Evolutionary conservation across 2,329 filamentous ascomycete species (phyloP).

Genomic region (Kalmusia sp.): DNA sequence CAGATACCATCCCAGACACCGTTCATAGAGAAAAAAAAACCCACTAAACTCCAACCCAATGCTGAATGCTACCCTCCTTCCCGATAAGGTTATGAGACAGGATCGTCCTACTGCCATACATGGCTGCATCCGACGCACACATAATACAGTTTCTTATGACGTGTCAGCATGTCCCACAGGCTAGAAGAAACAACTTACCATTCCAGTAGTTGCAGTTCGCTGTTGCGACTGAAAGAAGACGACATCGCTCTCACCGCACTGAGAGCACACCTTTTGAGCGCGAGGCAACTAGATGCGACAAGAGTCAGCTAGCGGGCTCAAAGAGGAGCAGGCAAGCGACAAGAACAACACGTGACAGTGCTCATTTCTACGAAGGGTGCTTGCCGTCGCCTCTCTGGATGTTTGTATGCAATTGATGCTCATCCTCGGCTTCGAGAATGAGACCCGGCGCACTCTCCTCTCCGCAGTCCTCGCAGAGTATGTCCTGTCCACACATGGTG

Average conservation of each 20-base stretch:
- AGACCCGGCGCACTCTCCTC: conserved; percentile 52
- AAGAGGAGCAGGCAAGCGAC: conserved; percentile 43
- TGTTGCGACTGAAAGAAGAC: conserved; percentile 99
- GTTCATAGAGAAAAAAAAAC: conserved; percentile 29
- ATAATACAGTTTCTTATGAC: conserved; percentile 57
- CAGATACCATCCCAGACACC: conserved; percentile 38
- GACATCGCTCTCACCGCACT: conserved; percentile 84
- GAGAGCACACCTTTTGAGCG: conserved; percentile 83
- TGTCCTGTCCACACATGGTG: conserved; percentile 64
- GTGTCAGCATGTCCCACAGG: conserved; percentile 18
- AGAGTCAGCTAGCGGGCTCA: conserved; percentile 47
- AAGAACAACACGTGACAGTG: conserved; percentile 30
- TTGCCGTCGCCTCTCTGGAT: conserved; percentile 34
- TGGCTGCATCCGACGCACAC: conserved; percentile 94
- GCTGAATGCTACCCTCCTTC: conserved; percentile 19
- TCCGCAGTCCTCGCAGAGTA: conserved; percentile 62
- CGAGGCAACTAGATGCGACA: conserved; percentile 78
- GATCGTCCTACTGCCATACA: conserved; percentile 65
- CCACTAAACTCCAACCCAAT: conserved; percentile 42
- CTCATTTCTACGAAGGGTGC: conserved; percentile 43
- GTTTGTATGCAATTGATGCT: conserved; percentile 30
- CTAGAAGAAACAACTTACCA: conserved; percentile 66
- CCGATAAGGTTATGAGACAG: not conserved
- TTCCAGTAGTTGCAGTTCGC: conserved; percentile 94
- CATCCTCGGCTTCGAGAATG: conserved; percentile 53